A percentile compares a stretch with the other conserved stretches of the same genome.
phyloP scores from a whole-genome alignment of 2,329 filamentous ascomycete genomes.

The Claviceps sp. region DNA sequence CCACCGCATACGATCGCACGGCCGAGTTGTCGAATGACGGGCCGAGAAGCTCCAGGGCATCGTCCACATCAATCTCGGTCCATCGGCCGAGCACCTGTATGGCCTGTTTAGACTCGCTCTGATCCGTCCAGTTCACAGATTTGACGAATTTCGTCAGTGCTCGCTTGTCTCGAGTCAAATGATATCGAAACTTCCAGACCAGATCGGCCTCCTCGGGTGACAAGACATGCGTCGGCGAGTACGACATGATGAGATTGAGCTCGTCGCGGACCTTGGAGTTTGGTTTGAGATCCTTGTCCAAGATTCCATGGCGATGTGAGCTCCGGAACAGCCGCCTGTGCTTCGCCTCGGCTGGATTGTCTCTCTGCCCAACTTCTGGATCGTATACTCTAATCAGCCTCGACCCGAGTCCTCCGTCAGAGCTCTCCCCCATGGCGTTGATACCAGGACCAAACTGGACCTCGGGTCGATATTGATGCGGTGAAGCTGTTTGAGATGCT shows the following conservation, averaged over 20 bases:
- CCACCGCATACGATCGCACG: conserved; percentile 86
- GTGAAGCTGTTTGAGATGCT: conserved; percentile 48
- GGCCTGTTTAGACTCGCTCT: conserved; percentile 73
- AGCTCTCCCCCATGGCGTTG: conserved; percentile 46
- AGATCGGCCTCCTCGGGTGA: conserved; percentile 88
- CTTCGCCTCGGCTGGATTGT: conserved; percentile 92
- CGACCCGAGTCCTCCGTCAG: conserved; percentile 33
- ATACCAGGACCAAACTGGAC: conserved; percentile 87
- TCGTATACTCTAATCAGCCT: conserved; percentile 80
- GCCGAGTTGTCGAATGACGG: conserved; percentile 81
- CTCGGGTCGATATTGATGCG: conserved; percentile 73
- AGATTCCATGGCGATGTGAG: conserved; percentile 75
- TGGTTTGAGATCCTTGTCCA: conserved; percentile 90
- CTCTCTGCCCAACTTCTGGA: conserved; percentile 74
- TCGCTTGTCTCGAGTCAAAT: conserved; percentile 81
- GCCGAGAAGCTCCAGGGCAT: conserved; percentile 84
- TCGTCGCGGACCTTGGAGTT: conserved; percentile 94
- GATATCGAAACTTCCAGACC: conserved; percentile 95
- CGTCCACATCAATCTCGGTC: conserved; percentile 95
- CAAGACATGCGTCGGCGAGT: conserved; percentile 80
- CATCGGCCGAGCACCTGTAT: conserved; percentile 82
- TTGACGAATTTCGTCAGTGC: conserved; percentile 96
- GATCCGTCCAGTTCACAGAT: conserved; percentile 87
- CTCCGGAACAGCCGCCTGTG: conserved; percentile 85
- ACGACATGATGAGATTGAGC: conserved; percentile 78